Conservation (phyloP, 306 rosid genomes). For the Trifolium subterraneum region DNA sequence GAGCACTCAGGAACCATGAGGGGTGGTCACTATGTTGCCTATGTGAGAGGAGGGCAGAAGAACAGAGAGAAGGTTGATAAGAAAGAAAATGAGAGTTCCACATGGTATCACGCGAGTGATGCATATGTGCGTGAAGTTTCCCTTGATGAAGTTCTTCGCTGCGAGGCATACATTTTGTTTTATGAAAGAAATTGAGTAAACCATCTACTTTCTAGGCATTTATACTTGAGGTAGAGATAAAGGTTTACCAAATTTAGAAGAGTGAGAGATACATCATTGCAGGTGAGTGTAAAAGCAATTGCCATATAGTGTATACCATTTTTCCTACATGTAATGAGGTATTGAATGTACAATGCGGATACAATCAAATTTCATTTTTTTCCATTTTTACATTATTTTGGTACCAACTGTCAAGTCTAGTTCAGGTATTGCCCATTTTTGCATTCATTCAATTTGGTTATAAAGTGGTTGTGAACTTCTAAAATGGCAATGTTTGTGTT, state of each 20-base stretch:
- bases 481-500: neutral
- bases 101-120: conserved; percentile 93
- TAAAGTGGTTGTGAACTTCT: neutral
- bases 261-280: conserved; percentile 43
- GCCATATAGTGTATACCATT: conserved; percentile 62
- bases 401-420: conserved; percentile 10
- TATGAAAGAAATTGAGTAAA: conserved; percentile 64
- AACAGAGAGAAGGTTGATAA: conserved; percentile 57
- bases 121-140: conserved; percentile 64
- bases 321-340: conserved; percentile 59
- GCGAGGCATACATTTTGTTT: conserved; percentile 91
- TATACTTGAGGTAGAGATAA: conserved; percentile 40
- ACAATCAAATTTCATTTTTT: conserved; percentile 45
- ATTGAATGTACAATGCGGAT: conserved; percentile 52
- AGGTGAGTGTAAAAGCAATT: conserved; percentile 56
- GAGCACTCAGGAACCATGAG: conserved; percentile 90
- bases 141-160: conserved; percentile 71
- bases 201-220: conserved; percentile 35
- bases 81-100: conserved; percentile 45
- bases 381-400: conserved; percentile 23
- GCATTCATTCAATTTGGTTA: conserved; percentile 5
- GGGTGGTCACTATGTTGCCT: conserved; percentile 94
- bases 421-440: neutral
- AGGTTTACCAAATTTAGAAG: conserved; percentile 37
- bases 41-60: conserved; percentile 74